A percentile compares a stretch with the other conserved stretches of the same genome.
phyloP scores from a whole-genome alignment of 2,329 filamentous ascomycete species.

The Gremmenia infestans region DNA sequence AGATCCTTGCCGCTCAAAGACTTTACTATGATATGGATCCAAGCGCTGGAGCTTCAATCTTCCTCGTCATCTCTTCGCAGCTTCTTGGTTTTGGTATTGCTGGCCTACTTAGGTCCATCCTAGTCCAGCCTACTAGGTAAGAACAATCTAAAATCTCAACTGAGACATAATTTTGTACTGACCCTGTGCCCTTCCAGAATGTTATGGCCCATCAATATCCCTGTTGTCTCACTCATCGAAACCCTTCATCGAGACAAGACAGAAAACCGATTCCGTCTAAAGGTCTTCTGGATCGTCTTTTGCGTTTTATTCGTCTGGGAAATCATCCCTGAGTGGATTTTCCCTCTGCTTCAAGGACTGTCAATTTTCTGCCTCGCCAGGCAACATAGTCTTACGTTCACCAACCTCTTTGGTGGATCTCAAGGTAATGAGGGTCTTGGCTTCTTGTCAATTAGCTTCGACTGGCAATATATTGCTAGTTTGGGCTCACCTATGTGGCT shows the following conservation, averaged over 20 bases:
- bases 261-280: constrained; percentile 33
- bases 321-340: constrained; percentile 42
- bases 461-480: constrained; percentile 39
- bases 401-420: constrained; percentile 44
- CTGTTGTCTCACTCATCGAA: constrained; percentile 34
- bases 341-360: constrained; percentile 33
- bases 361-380: constrained; percentile 42
- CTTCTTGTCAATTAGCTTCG: constrained; percentile 36
- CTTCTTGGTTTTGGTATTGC: constrained; percentile 60
- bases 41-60: constrained; percentile 51
- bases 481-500: constrained; percentile 20
- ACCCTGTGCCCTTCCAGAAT: background rate
- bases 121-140: constrained; percentile 35
- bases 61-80: constrained; percentile 56
- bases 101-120: constrained; percentile 51
- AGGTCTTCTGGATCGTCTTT: constrained; percentile 31
- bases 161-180: too few species aligned
- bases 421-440: constrained; percentile 41
- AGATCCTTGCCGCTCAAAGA: constrained; percentile 40
- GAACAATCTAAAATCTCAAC: background rate
- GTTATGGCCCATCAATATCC: constrained; percentile 33
- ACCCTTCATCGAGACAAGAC: constrained; percentile 34
- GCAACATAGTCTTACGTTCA: constrained; percentile 35
- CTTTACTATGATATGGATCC: constrained; percentile 37
- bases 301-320: constrained; percentile 41